Evolutionary conservation across 179 eudicot species (phyloP).

Genomic region (Pouteria campechiana): DNA sequence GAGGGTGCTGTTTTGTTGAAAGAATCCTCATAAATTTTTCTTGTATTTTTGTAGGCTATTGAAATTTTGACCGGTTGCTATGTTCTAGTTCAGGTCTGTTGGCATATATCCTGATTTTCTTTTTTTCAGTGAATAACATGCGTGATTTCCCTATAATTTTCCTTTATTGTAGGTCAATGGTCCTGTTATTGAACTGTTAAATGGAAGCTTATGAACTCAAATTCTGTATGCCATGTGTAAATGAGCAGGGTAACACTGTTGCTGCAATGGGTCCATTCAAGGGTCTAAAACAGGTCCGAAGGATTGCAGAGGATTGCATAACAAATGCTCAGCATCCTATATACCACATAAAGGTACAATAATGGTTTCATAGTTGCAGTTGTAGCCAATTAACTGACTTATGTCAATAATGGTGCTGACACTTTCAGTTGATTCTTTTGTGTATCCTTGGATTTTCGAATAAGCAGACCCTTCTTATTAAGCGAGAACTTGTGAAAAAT

Average conservation of each 20-base stretch:
- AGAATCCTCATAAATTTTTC: background rate
- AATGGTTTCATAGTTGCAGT: background rate
- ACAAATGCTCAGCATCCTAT: conserved; percentile 84
- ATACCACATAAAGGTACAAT: conserved; percentile 55
- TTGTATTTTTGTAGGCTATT: conserved; percentile 52
- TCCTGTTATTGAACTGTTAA: too few relatives aligned
- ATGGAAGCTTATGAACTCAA: too few relatives aligned
- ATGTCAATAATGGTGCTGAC: too few relatives aligned
- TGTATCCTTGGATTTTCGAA: background rate
- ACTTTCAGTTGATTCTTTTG: background rate
- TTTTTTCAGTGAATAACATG: background rate
- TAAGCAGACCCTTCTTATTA: conserved; percentile 76
- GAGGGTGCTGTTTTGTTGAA: background rate
- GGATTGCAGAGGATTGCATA: conserved; percentile 80
- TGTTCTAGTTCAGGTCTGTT: conserved; percentile 81
- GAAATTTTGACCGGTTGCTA: conserved; percentile 95
- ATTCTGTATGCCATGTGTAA: background rate
- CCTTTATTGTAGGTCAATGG: background rate
- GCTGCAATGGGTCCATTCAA: conserved; percentile 93
- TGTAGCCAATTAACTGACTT: too few relatives aligned
- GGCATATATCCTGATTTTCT: conserved; percentile 1
- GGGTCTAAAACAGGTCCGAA: conserved; percentile 84
- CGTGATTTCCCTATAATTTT: background rate
- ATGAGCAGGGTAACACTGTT: conserved; percentile 79
- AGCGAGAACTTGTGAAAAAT: conserved; percentile 79